phyloP scores from a whole-genome alignment of 371 early-diverging fungal genomes.

The Syncephalis plumigaleata region DNA sequence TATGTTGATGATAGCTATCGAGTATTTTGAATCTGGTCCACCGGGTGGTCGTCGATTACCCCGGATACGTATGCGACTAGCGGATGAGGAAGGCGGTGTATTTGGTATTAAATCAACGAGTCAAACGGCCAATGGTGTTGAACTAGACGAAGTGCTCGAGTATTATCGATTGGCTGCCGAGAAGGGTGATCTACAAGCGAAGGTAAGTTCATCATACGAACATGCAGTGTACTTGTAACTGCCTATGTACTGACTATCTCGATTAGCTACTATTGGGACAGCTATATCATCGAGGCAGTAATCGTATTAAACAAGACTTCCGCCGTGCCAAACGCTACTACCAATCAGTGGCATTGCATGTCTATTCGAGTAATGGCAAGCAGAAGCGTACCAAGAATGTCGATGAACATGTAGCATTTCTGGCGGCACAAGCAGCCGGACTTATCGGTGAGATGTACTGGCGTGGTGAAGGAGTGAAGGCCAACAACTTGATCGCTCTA shows the following conservation, averaged over 20 bases:
- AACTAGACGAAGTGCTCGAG: conserved; percentile 59
- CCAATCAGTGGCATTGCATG: conserved; percentile 18
- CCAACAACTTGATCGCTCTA: conserved; percentile 33
- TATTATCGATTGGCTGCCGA: conserved; percentile 61
- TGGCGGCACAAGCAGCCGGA: conserved; percentile 53
- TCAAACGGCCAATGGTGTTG: conserved; percentile 14
- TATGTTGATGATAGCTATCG: conserved; percentile 27
- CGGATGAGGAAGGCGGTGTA: conserved; percentile 64
- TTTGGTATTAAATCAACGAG: conserved; percentile 56
- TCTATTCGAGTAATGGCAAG: conserved; percentile 5
- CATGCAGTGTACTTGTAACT: too few relatives aligned
- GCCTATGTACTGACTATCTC: not conserved
- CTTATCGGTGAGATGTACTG: conserved; percentile 73
- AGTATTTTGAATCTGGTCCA: conserved; percentile 53
- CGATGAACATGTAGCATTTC: conserved; percentile 8
- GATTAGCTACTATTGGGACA: conserved; percentile 27
- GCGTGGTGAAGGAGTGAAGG: conserved; percentile 78
- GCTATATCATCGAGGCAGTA: conserved; percentile 62
- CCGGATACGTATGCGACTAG: conserved; percentile 41
- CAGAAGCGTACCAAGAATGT: conserved; percentile 2
- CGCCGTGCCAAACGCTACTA: conserved; percentile 39
- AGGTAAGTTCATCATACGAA: conserved; percentile 16
- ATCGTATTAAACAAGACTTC: conserved; percentile 40
- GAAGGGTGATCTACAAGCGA: conserved; percentile 36
- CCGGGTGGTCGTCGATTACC: conserved; percentile 66